These are phyloP conservation scores for Russula sp. DNA, from an alignment of 768 basidiomycete genomes.

Conservation along the genomic window DNA sequence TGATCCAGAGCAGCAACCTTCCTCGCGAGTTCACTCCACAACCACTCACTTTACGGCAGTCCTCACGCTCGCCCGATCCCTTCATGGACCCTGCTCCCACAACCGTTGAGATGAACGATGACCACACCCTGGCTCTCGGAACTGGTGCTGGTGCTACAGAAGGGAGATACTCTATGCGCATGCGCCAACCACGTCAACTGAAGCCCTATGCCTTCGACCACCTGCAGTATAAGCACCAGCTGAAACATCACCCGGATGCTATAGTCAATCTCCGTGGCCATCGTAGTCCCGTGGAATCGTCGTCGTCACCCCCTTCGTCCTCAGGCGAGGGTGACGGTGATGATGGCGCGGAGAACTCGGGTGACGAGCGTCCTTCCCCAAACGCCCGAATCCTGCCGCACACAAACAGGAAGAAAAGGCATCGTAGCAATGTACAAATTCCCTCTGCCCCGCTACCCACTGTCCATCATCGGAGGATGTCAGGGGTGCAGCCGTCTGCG, in stretches of 20 bases:
- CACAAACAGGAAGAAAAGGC: conserved; percentile 3
- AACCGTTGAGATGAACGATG: neutral
- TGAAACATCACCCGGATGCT: conserved; percentile 56
- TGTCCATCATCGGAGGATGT: neutral
- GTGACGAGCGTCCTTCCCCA: neutral
- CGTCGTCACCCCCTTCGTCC: conserved; percentile 2
- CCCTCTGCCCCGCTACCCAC: neutral
- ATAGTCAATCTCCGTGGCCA: conserved; percentile 47
- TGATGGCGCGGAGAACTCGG: neutral
- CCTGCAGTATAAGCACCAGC: conserved; percentile 40
- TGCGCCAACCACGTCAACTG: conserved; percentile 47
- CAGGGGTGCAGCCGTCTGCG: neutral
- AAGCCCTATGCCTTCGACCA: conserved; percentile 57
- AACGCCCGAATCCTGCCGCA: neutral
- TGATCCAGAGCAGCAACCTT: neutral
- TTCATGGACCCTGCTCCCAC: neutral
- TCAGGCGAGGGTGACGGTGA: neutral
- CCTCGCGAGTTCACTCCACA: neutral
- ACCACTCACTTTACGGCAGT: neutral
- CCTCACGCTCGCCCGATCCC: neutral
- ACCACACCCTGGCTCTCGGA: conserved; percentile 2
- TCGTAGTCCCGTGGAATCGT: conserved; percentile 19
- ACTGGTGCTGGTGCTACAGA: neutral
- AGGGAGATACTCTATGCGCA: conserved; percentile 46
- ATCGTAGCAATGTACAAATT: neutral